Base-by-base conservation (phyloP, 2,329 filamentous ascomycete species). In the Paraphaeosphaeria minitans region DNA sequence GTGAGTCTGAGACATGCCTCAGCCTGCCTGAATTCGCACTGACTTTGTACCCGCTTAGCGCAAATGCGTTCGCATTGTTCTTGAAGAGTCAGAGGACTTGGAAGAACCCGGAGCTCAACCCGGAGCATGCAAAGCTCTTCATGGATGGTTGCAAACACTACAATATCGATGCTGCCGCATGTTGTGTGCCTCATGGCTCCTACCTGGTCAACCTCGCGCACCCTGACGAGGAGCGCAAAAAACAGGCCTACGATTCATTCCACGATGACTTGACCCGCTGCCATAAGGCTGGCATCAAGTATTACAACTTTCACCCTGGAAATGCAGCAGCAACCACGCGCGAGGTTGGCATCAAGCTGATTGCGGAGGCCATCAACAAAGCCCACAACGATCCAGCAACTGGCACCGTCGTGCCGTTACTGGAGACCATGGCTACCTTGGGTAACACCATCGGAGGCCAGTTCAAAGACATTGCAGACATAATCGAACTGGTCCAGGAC, bases 301-400 rank as follows among this genome's bases (percentile, higher is more conserved):
- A 97, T n/a, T 99, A 98, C 82, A 99, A 99, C 78, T 98, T 99
- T 80, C 95, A 99, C 74, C 95, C 95, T 0, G 95, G 95, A 21
- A 93, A 89, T 57, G 89, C 89, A 1, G 90, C 77, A 43, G 77
- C 89, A 57, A 87, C 89, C 48, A 82, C 85, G 3, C 86, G 89
- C 37, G 80, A 83, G 0, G 88, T 87, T 21, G 93, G 93, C 3
- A 89, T 96, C 57, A 82, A 79, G 14, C 87, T 95, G 41, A 91
- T 99, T 51, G 93, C 95, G 1, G 81, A 83, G 43, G 90, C 93
- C 68, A 83, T 99, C 51, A 97, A 97, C 74, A 85, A 84, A 58
- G 90, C 93, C 0, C 92, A 98, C 71, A 82, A 84, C 55, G 91
- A 89, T 57, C 79, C 79, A 0, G 67, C 65, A 0, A 96, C 91